Evolutionary conservation across 495 filamentous ascomycete genomes (phyloP).

Genomic region (Lophiostoma macrostomum): DNA sequence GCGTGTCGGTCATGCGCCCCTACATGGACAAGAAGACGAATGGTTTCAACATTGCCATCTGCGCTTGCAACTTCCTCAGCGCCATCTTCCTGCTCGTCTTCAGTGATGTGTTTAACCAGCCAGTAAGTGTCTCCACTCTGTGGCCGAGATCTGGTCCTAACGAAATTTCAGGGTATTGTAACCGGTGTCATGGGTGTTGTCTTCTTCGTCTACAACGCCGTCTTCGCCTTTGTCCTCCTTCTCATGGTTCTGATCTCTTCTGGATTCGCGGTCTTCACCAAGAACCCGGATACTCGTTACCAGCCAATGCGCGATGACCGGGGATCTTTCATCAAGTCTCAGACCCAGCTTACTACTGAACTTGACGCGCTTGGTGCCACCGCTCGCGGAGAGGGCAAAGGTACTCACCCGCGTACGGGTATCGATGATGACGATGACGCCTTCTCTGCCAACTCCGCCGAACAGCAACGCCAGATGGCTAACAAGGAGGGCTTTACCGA

Average conservation of each 20-base stretch:
- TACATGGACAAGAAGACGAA: slow-evolving; percentile 99
- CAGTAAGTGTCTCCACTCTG: slow-evolving; percentile 50
- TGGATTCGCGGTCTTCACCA: slow-evolving; percentile 75
- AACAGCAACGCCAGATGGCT: slow-evolving; percentile 9
- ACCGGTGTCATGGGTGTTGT: slow-evolving; percentile 92
- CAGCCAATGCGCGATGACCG: slow-evolving; percentile 97
- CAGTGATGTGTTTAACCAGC: slow-evolving; percentile 90
- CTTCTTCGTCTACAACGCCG: slow-evolving; percentile 89
- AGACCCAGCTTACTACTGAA: slow-evolving; percentile 83
- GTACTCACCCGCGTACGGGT: slow-evolving; percentile 58
- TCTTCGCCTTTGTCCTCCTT: slow-evolving; percentile 79
- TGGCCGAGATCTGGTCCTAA: slow-evolving; percentile 21
- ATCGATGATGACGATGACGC: slow-evolving; percentile 61
- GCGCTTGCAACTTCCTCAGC: slow-evolving; percentile 85
- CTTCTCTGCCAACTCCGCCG: slow-evolving; percentile 16
- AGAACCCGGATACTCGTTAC: slow-evolving; percentile 95
- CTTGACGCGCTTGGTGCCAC: slow-evolving; percentile 91
- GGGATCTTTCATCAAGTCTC: slow-evolving; percentile 96
- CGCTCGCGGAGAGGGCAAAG: slow-evolving; percentile 78
- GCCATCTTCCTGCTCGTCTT: slow-evolving; percentile 90
- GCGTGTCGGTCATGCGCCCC: slow-evolving; percentile 74
- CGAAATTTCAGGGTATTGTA: slow-evolving; percentile 60
- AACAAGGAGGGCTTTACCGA: slow-evolving; percentile 27
- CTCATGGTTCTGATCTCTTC: slow-evolving; percentile 86
- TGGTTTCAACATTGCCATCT: slow-evolving; percentile 92